Percentiles rank a stretch among this genome's conserved stretches.
Evolutionary conservation across 2,329 filamentous ascomycete species (phyloP).

Genomic region (Aspergillus caelatus): DNA sequence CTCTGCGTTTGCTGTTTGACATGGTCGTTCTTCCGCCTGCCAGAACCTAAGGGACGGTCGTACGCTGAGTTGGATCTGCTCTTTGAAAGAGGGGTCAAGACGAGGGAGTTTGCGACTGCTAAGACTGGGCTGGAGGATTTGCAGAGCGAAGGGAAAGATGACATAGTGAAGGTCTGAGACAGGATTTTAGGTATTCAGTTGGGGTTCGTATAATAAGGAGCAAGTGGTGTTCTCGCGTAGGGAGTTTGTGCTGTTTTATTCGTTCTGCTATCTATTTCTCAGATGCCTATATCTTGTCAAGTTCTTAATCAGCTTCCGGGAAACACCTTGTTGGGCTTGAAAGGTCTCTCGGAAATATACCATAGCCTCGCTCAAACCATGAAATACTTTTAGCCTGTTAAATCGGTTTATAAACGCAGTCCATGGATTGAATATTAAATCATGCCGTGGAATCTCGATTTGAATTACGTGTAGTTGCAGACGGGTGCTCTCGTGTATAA

Average conservation of each 20-base stretch:
- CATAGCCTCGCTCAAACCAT: background rate
- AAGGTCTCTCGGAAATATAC: background rate
- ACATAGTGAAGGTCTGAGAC: background rate
- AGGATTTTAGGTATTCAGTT: background rate
- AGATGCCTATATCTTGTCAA: background rate
- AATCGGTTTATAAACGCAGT: background rate
- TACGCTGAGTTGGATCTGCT: conserved; percentile 81
- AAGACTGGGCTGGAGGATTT: conserved; percentile 1
- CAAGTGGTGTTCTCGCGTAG: background rate
- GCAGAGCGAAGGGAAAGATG: background rate
- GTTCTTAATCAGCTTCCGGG: background rate
- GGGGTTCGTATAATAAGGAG: background rate
- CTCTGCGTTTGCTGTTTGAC: conserved; percentile 74
- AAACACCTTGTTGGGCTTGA: background rate
- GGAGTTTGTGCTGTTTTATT: background rate
- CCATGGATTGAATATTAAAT: background rate
- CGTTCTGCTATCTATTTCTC: background rate
- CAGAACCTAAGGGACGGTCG: conserved; percentile 73
- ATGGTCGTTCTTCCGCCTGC: conserved; percentile 75
- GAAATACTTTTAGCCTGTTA: background rate
- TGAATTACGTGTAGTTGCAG: background rate
- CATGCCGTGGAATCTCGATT: background rate
- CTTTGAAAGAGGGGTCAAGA: conserved; percentile 63
- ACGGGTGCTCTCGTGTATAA: background rate
- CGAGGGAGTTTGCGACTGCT: conserved; percentile 5